phyloP scores from a whole-genome alignment of 1,284 basidiomycete genomes.

The Austroboletus niveus region DNA sequence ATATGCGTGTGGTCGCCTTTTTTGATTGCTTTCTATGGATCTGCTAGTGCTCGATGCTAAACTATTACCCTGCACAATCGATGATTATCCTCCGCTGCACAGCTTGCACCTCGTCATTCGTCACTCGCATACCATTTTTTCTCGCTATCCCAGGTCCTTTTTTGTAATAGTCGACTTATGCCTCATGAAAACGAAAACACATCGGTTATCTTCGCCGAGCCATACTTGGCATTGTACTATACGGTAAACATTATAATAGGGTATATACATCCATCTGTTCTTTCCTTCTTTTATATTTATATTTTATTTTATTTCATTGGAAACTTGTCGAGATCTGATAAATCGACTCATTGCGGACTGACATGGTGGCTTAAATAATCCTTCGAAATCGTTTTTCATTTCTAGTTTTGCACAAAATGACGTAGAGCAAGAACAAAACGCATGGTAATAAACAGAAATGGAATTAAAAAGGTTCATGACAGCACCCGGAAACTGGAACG shows the following conservation, averaged over 20 bases:
- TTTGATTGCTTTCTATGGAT: conserved; percentile 13
- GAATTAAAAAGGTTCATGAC: neutral
- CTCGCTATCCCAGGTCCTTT: neutral
- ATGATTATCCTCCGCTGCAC: conserved; percentile 18
- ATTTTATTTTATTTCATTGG: neutral
- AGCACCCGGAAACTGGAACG: conserved; percentile 8
- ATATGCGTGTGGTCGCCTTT: neutral
- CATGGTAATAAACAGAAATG: neutral
- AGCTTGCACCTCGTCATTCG: conserved; percentile 13
- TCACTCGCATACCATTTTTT: conserved; percentile 1
- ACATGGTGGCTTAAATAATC: neutral
- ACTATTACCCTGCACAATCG: conserved; percentile 16
- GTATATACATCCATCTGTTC: neutral
- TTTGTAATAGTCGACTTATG: conserved; percentile 1
- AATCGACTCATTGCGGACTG: neutral
- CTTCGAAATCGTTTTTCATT: neutral
- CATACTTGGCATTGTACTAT: conserved; percentile 20
- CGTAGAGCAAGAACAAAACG: neutral
- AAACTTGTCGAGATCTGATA: neutral
- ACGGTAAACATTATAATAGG: conserved; percentile 19
- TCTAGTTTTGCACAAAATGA: neutral
- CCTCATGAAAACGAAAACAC: neutral
- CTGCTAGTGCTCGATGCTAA: conserved; percentile 6
- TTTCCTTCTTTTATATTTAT: neutral
- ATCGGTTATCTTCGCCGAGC: neutral